Percentiles rank a stretch among this genome's conserved stretches.
Evolutionary conservation across 805 yeast genomes (phyloP).

Genomic region (Lipomyces yamadae): DNA sequence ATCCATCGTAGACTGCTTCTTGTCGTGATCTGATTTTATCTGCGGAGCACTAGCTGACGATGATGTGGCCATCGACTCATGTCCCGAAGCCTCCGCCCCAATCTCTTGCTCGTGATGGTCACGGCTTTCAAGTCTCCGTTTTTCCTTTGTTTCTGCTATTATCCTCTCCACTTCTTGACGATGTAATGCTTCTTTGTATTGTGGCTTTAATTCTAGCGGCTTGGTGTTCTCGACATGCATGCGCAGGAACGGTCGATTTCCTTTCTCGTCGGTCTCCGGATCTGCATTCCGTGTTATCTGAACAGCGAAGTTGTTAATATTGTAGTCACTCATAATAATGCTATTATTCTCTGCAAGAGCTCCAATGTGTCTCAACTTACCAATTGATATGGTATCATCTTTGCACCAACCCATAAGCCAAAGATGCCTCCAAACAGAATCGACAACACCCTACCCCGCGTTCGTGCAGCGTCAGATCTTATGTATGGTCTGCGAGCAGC

Average conservation of each 20-base stretch:
- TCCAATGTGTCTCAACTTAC: not conserved
- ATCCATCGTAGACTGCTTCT: not conserved
- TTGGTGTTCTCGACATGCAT: constrained; percentile 2
- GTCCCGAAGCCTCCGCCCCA: not conserved
- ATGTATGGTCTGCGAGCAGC: constrained; percentile 9
- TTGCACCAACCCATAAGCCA: constrained; percentile 11
- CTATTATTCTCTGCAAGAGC: too few species aligned
- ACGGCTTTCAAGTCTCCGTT: constrained; percentile 1
- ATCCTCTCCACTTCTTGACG: constrained; percentile 13
- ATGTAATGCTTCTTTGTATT: constrained; percentile 12
- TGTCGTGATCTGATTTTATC: not conserved
- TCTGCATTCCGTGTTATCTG: constrained; percentile 8
- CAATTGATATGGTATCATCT: constrained; percentile 12
- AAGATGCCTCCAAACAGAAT: constrained; percentile 9
- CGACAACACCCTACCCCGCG: constrained; percentile 17
- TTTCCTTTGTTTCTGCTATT: constrained; percentile 2
- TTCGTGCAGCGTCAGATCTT: constrained; percentile 7
- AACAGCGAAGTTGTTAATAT: not conserved
- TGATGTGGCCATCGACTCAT: not conserved
- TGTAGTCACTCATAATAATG: too few species aligned
- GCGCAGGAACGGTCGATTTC: constrained; percentile 7
- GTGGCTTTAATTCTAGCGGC: constrained; percentile 15
- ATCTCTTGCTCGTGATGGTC: not conserved
- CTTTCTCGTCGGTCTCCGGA: constrained; percentile 1
- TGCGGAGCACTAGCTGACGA: not conserved